Base-by-base conservation (phyloP, 768 basidiomycete species). In the Auricularia cornea region DNA sequence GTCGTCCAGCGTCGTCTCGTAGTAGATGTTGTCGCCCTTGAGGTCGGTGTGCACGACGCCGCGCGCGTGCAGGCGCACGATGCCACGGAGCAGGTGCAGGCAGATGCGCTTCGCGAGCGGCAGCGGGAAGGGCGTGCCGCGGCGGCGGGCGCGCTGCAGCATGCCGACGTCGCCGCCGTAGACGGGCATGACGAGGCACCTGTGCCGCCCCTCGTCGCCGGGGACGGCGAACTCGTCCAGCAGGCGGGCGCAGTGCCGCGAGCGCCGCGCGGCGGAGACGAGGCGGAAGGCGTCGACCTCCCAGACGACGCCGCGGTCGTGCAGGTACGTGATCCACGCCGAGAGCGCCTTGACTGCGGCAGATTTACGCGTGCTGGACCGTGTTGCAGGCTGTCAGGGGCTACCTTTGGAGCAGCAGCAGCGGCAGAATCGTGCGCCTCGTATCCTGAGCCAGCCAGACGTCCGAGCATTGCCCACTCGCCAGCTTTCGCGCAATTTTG, bases 171-270 rank as follows among this genome's bases (percentile, higher is more conserved):
- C 38, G 0, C 73, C 74, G 2, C 72, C 76, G 3, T 73, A 72
- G 41, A 74, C 67, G 18, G 72, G 71, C 23, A 64, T 61, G 30
- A 77, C 75, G 20, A 65, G 26, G 31, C 65, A 65, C 3, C 59
- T 18, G 44, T 65, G 65, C 3, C 38, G 14, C 3, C 65, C 65
- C 1, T 12, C 23, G n/a, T 29, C 63, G n/a, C 28, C 63, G 31
- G 48, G 3, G 18, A 20, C n/a, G 18, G 23, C 23, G 35, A 64
- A 64, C n/a, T 52, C 18, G 26, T 57, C 52, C 38, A 64, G 35
- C 12, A 64, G 63, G n/a, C 29, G 61, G 8, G 40, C 10, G 29
- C 60, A 64, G 44, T 64, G 63, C 4, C 61, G 29, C 26, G 35
- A 35, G n/a, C n/a, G n/a, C 16, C 8, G 2, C 18, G 16, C 1